Conservation (phyloP, 768 basidiomycete species). For the Hemileccinum impolitum region DNA sequence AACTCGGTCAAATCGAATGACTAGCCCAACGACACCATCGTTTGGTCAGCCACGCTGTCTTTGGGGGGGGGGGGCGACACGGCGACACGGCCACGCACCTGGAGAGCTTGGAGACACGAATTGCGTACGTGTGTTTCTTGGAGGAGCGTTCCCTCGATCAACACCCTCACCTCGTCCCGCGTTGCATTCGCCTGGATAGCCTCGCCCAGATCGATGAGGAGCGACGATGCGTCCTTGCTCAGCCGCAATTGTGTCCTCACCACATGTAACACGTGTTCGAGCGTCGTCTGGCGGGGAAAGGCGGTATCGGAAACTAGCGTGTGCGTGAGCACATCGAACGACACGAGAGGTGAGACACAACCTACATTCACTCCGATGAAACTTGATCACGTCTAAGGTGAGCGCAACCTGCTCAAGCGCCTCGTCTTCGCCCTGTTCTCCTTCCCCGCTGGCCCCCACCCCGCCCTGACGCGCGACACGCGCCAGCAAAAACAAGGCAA, state of each 20-base stretch:
- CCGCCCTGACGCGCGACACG: constrained; percentile 70
- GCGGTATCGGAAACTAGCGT: constrained; percentile 58
- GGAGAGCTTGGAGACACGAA: constrained; percentile 86
- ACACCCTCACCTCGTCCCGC: constrained; percentile 55
- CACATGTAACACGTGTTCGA: constrained; percentile 66
- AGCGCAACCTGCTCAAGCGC: constrained; percentile 80
- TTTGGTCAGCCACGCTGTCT: not conserved
- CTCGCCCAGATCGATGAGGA: constrained; percentile 77
- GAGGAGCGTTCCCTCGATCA: constrained; percentile 72
- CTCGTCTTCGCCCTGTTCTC: constrained; percentile 44
- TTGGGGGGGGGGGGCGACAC: too few relatives aligned
- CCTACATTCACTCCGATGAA: constrained; percentile 33
- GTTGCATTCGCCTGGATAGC: constrained; percentile 68
- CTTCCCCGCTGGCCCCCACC: constrained; percentile 37
- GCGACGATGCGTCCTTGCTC: constrained; percentile 77
- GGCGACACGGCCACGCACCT: constrained; percentile 48
- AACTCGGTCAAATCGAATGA: constrained; percentile 92
- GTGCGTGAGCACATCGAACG: constrained; percentile 8
- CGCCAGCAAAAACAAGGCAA: constrained; percentile 70
- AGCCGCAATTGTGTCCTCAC: constrained; percentile 77
- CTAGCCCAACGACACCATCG: constrained; percentile 36
- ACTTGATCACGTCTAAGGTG: constrained; percentile 39
- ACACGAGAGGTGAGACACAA: not conserved
- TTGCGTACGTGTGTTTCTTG: constrained; percentile 87
- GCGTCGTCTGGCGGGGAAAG: constrained; percentile 72